Evolutionary conservation across 495 filamentous ascomycete genomes (phyloP), one percentile per base, ranked within the genome.

Genomic region (Recurvomyces mirabilis): DNA sequence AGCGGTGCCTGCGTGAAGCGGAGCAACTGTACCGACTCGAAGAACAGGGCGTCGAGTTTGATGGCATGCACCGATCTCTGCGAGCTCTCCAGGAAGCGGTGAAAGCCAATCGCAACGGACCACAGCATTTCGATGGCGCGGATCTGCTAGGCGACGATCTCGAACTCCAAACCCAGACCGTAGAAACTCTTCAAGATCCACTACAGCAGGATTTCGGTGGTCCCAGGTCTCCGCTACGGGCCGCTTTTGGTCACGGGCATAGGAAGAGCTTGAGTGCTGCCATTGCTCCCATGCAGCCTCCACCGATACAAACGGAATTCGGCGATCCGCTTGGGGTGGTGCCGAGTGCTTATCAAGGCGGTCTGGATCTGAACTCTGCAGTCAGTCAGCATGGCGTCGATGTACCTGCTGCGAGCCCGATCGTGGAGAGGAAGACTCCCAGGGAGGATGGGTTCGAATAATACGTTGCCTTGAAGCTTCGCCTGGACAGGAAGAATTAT

Each of bases 1-100:
- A 81, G 38, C 65, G 69, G 11, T 83, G 82, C 50, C 64, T 94
- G 12, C 75, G 82, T 37, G 76, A 80, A 43, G 84, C 83, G 0
- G 65, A 77, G 19, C 68, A 67, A 43, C 73, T 84, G 38, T 93
- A 93, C 60, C 69, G 72, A 15, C 11, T 35, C 5, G 36, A 39
- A 9, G 48, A 38, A 6, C 33, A 26, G 17, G 34, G 24, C 3
- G 41, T 51, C 10, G 56, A 45, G 25, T 74, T 66, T 72, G 75
- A 49, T 58, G 72, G 65, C 63, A 81, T 65, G 66, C 66, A 68
- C 36, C 56, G 38, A 19, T 83, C 83, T 52, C 55, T 86, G 25
- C 71, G 75, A 23, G 69, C 70, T 5, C 66, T 91, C 20, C 45
- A 55, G 25, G 41, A 62, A 22, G 47, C 46, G 10, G 53, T 64